phyloP scores from a whole-genome alignment of 2,329 filamentous ascomycete species.

The Amphichorda felina region DNA sequence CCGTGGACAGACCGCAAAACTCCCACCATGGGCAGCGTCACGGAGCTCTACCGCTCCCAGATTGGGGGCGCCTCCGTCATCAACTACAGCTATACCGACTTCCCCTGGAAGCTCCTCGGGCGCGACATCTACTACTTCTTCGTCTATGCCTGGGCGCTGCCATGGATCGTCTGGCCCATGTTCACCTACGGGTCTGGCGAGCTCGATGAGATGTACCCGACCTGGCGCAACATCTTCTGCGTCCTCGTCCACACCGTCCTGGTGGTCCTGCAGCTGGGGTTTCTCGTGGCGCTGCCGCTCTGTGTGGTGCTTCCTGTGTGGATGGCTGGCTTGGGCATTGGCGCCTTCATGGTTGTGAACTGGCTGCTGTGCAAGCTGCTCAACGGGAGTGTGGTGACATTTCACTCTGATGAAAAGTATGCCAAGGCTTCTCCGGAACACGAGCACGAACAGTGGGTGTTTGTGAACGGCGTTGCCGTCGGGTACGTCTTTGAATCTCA shows the following conservation, averaged over 20 bases:
- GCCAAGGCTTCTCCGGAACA: slow-evolving; percentile 35
- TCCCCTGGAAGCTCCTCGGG: slow-evolving; percentile 35
- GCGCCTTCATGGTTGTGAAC: slow-evolving; percentile 38
- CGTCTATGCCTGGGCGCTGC: slow-evolving; percentile 41
- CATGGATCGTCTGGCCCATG: slow-evolving; percentile 49
- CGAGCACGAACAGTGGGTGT: slow-evolving; percentile 64
- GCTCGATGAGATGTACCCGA: slow-evolving; percentile 54
- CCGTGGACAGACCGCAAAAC: no score
- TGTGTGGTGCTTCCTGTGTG: slow-evolving; percentile 35
- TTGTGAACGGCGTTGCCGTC: slow-evolving; percentile 60
- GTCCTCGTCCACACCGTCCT: slow-evolving; percentile 48
- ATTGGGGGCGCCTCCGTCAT: slow-evolving; percentile 44
- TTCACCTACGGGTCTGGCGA: slow-evolving; percentile 35
- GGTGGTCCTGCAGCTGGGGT: slow-evolving; percentile 43
- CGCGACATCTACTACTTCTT: slow-evolving; percentile 46
- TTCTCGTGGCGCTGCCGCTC: slow-evolving; percentile 46
- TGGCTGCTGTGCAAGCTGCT: slow-evolving; percentile 33
- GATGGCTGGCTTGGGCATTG: slow-evolving; percentile 21
- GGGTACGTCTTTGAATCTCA: slow-evolving; percentile 28
- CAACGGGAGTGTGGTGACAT: slow-evolving; percentile 38
- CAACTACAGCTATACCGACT: slow-evolving; percentile 49
- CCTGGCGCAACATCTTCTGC: slow-evolving; percentile 41
- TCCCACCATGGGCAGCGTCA: slow-evolving; percentile 19
- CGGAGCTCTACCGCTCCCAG: slow-evolving; percentile 46
- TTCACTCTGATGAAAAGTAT: slow-evolving; percentile 40